A percentile compares a stretch with the other conserved stretches of the same genome.
Conservation (phyloP, 805 yeast species). For the Brettanomyces bruxellensis region DNA sequence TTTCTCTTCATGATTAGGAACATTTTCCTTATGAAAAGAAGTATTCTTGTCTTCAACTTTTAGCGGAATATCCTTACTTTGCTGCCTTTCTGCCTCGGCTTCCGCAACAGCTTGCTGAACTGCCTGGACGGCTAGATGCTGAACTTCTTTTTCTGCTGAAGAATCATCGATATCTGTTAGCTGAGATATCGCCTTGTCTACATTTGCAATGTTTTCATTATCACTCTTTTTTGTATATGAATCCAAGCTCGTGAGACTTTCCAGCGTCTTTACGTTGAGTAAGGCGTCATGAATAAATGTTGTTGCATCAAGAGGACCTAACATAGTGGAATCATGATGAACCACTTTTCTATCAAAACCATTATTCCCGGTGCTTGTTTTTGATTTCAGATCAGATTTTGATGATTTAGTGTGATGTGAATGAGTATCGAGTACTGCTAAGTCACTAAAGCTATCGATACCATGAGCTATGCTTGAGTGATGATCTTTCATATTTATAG, state of each 20-base stretch:
- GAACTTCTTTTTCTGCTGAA: constrained; percentile 16
- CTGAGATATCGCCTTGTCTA: constrained; percentile 8
- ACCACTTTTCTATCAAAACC: no score
- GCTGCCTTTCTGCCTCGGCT: constrained; percentile 8
- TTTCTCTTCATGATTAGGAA: background rate
- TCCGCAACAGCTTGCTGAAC: constrained; percentile 12
- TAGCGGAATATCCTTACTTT: background rate
- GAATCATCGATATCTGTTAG: background rate
- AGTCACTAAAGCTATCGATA: background rate
- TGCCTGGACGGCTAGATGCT: constrained; percentile 24
- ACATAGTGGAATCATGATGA: no score
- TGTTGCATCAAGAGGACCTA: constrained; percentile 17
- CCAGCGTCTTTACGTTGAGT: constrained; percentile 57
- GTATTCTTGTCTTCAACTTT: background rate
- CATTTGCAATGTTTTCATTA: constrained; percentile 7
- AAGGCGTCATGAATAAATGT: constrained; percentile 61
- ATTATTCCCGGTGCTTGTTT: background rate
- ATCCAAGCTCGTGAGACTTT: constrained; percentile 30
- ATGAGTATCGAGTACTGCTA: background rate
- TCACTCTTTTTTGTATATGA: constrained; percentile 22
- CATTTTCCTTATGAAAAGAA: background rate
- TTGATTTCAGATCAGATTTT: background rate
- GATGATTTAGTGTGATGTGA: background rate
- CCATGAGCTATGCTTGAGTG: background rate
- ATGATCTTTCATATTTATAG: background rate